Evolutionary conservation across 441 rosid genomes (phyloP).

Genomic region (Erodium chrysanthum): DNA sequence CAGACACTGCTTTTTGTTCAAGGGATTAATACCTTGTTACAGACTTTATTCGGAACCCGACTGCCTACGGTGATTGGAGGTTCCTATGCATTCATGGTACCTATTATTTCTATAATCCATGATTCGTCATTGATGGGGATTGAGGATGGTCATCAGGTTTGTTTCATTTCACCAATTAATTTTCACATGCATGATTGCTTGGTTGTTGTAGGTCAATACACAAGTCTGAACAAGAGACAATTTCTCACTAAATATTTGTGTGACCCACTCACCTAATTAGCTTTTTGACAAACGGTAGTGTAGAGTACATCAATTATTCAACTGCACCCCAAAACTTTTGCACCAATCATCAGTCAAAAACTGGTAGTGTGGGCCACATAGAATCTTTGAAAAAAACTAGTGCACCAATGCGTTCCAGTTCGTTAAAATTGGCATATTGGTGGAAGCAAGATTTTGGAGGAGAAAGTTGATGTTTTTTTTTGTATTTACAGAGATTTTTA

Average conservation of each 20-base stretch:
- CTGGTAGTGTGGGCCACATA: no score
- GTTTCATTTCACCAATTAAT: conserved; percentile 21
- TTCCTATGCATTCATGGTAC: conserved; percentile 95
- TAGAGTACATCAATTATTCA: no score
- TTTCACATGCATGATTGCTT: conserved; percentile 14
- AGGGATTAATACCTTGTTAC: conserved; percentile 88
- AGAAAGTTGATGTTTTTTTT: neutral
- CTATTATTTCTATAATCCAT: conserved; percentile 76
- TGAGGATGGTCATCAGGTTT: conserved; percentile 64
- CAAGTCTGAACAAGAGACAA: conserved; percentile 17
- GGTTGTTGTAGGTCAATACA: conserved; percentile 15
- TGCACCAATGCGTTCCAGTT: neutral
- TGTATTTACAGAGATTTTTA: conserved; percentile 56
- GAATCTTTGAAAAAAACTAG: no score
- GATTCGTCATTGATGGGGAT: conserved; percentile 70
- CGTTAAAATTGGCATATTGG: neutral
- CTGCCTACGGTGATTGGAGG: conserved; percentile 94
- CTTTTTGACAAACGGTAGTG: neutral
- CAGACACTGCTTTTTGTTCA: conserved; percentile 87
- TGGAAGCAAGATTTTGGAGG: neutral
- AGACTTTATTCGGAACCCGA: conserved; percentile 85
- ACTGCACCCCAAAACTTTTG: neutral
- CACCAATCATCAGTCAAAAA: neutral
- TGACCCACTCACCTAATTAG: conserved; percentile 25
- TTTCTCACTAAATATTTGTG: conserved; percentile 27